Evolutionary conservation across 1,284 basidiomycete genomes (phyloP), one percentile per base, ranked within the genome.

Genomic region (Papiliotrema laurentii): DNA sequence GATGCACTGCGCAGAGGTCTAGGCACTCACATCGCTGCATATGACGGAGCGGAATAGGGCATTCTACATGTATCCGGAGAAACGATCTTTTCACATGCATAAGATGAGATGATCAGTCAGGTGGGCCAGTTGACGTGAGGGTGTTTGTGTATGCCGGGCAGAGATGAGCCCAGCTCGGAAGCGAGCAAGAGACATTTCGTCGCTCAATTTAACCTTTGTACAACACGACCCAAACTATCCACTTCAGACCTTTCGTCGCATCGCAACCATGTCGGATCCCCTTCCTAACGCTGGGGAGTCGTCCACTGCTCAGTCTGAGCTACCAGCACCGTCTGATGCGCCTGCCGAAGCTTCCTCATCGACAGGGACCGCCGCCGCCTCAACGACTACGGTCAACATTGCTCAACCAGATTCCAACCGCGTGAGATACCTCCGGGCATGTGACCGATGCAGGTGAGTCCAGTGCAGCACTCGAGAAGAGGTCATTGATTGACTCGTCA

Each of bases 1-100:
- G 59, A 68, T 56, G 71, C 71, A 6, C 59, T 64, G 44, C 41
- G 45, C 18, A 24, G 60, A 28, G 63, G 61, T 2, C 47, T 74
- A 0, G 74, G 72, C 0, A 58, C 57, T 1, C 40, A 63, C 10
- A 47, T 73, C 3, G 44, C 49, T 2, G 57, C 68, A 25, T 74
- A 69, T 47, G 71, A 74, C 40, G 64, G 49, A 42, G 19, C 24
- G 19, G 21, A n/a, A n/a, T n/a, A n/a, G n/a, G n/a, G n/a, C n/a
- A n/a, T n/a, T n/a, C n/a, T n/a, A n/a, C n/a, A n/a, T n/a, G n/a
- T n/a, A n/a, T n/a, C n/a, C n/a, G n/a, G n/a, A n/a, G n/a, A n/a
- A n/a, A n/a, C n/a, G n/a, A n/a, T n/a, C n/a, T n/a, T n/a, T n/a
- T n/a, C n/a, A n/a, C n/a, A n/a, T n/a, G n/a, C n/a, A n/a, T n/a